These are phyloP conservation scores for Reutealis trisperma DNA, from an alignment of 345 rosid genomes.

Conservation along the genomic window DNA sequence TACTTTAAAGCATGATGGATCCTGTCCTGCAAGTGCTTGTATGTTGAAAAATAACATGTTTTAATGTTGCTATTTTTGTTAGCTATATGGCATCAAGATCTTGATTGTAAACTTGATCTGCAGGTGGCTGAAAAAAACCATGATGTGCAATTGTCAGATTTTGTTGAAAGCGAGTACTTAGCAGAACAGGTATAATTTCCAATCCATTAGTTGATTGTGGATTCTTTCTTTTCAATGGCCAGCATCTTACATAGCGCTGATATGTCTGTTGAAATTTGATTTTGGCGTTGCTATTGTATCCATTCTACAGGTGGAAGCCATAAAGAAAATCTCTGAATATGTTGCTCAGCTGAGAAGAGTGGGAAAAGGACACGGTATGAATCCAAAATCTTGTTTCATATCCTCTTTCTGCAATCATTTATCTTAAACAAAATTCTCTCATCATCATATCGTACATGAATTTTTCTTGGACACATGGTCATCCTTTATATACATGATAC, in stretches of 20 bases:
- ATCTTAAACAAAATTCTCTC: not conserved
- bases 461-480: not conserved
- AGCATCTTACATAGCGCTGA: not conserved
- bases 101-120: not conserved
- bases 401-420: not conserved
- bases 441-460: not conserved
- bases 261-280: not conserved
- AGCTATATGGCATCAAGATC: not conserved
- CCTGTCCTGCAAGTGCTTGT: not conserved
- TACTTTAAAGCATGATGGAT: not conserved
- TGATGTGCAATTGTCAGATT: slow-evolving; percentile 32
- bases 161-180: slow-evolving; percentile 29
- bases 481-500: not conserved
- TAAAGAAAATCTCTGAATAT: slow-evolving; percentile 34
- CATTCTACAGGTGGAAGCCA: slow-evolving; percentile 26
- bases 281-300: not conserved
- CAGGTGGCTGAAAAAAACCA: slow-evolving; percentile 26
- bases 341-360: slow-evolving; percentile 40
- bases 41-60: not conserved
- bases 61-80: not conserved
- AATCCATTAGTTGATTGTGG: not conserved
- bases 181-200: slow-evolving; percentile 29
- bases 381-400: not conserved
- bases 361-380: slow-evolving; percentile 32
- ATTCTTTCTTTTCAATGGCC: not conserved